Percentiles rank a stretch among this genome's conserved stretches.
Evolutionary conservation across 139 green algal genomes (phyloP).

Genomic region (Chlorella sp.): DNA sequence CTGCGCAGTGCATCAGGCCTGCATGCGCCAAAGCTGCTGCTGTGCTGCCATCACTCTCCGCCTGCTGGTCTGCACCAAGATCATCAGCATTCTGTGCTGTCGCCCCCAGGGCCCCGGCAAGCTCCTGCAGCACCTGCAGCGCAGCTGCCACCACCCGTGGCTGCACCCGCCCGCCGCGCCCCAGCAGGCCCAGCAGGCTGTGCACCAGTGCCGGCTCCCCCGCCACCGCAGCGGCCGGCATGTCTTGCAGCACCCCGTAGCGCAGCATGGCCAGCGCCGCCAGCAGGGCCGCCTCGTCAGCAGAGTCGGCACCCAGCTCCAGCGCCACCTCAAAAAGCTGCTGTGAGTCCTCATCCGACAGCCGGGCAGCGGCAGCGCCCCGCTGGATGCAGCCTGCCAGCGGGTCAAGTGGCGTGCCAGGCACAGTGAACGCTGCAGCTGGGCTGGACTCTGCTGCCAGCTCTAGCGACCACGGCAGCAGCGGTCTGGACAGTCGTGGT

Average conservation of each 20-base stretch:
- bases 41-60: neutral
- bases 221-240: conserved; percentile 13
- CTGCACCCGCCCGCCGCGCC: neutral
- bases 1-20: neutral
- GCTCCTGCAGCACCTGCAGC: neutral
- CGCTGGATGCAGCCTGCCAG: neutral
- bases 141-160: neutral
- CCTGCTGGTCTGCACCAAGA: neutral
- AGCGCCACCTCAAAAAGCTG: conserved; percentile 15
- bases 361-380: neutral
- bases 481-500: neutral
- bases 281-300: neutral
- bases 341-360: conserved; percentile 10
- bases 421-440: neutral
- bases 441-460: neutral
- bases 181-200: neutral
- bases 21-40: neutral
- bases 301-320: neutral
- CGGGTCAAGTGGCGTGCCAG: neutral
- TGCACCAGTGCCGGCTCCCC: neutral
- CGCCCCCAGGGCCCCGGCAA: neutral
- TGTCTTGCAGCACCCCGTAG: conserved; percentile 9
- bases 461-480: neutral
- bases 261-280: conserved; percentile 14
- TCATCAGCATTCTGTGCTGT: too few species aligned